phyloP scores from a whole-genome alignment of 306 rosid genomes.

The Oemleria cerasiformis region DNA sequence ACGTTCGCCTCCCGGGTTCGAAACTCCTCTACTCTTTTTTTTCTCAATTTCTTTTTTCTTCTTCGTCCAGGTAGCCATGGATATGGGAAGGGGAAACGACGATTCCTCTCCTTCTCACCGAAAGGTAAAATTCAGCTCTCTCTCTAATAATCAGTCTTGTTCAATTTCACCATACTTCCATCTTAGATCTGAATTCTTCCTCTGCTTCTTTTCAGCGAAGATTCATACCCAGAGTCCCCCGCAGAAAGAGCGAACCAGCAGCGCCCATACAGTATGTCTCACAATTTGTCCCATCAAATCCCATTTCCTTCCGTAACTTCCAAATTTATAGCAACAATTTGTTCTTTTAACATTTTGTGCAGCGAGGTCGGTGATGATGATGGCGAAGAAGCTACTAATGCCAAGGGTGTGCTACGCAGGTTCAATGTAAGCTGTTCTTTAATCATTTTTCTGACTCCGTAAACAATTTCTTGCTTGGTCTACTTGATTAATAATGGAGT shows the following conservation, averaged over 20 bases:
- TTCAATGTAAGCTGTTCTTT: slow-evolving; percentile 31
- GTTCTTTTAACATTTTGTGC: slow-evolving; percentile 14
- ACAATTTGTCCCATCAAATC: slow-evolving; percentile 2
- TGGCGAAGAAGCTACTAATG: slow-evolving; percentile 26
- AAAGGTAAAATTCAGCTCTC: slow-evolving; percentile 31
- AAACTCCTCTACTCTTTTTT: rapidly evolving
- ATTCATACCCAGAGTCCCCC: slow-evolving; percentile 50
- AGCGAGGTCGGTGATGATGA: slow-evolving; percentile 47
- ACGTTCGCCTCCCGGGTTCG: slow-evolving; percentile 28
- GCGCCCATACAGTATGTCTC: slow-evolving; percentile 35
- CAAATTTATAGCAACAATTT: neutral
- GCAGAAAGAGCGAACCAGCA: slow-evolving; percentile 27
- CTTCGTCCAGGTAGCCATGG: slow-evolving; percentile 35
- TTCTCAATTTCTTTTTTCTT: neutral
- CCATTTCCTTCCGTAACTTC: neutral
- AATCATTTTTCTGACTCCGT: neutral
- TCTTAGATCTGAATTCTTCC: slow-evolving; percentile 6
- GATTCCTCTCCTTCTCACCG: slow-evolving; percentile 25
- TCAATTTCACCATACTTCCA: neutral
- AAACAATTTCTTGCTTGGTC: neutral
- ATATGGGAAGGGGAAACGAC: slow-evolving; percentile 28
- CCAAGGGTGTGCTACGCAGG: slow-evolving; percentile 39
- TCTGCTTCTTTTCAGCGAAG: slow-evolving; percentile 33
- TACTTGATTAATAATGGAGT: neutral
- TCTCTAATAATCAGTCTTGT: neutral